A percentile compares a stretch with the other conserved stretches of the same genome.
These are phyloP conservation scores for Saccharum officinarum DNA, from an alignment of 176 grass and related monocot genomes.

Conservation along the genomic window DNA sequence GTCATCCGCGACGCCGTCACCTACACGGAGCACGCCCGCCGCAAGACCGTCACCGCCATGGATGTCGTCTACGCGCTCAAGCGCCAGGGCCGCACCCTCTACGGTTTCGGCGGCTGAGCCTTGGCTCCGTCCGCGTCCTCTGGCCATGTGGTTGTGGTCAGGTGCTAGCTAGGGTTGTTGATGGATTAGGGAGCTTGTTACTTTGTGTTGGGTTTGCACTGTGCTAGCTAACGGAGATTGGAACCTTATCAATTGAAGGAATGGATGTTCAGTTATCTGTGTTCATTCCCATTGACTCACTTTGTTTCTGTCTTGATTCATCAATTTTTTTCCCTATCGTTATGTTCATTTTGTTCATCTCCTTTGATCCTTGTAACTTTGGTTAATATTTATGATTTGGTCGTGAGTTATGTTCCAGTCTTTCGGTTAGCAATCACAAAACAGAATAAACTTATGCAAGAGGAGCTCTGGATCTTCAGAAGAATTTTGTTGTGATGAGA, in stretches of 20 bases:
- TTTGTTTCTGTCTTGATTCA: neutral
- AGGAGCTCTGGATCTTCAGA: neutral
- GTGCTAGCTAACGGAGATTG: neutral
- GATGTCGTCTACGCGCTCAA: conserved; percentile 63
- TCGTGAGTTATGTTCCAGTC: neutral
- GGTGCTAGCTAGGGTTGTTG: neutral
- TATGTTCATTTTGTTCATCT: neutral
- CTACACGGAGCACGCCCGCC: conserved; percentile 76
- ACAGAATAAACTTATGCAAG: neutral
- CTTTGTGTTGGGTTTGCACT: neutral
- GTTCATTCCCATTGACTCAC: neutral
- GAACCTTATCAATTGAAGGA: neutral
- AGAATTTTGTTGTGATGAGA: neutral
- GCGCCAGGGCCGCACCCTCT: conserved; percentile 54
- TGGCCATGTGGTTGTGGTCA: neutral
- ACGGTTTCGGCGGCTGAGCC: conserved; percentile 44
- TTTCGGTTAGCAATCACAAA: neutral
- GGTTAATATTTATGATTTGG: neutral
- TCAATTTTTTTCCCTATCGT: too few relatives aligned
- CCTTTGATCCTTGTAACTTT: neutral
- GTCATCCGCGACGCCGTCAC: conserved; percentile 75
- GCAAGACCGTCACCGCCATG: conserved; percentile 74
- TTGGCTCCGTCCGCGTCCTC: too few relatives aligned
- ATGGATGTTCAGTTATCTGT: neutral
- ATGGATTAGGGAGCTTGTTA: neutral